Conservation (phyloP, 1,284 basidiomycete genomes). For the Cutaneotrichosporon cyanovorans region DNA sequence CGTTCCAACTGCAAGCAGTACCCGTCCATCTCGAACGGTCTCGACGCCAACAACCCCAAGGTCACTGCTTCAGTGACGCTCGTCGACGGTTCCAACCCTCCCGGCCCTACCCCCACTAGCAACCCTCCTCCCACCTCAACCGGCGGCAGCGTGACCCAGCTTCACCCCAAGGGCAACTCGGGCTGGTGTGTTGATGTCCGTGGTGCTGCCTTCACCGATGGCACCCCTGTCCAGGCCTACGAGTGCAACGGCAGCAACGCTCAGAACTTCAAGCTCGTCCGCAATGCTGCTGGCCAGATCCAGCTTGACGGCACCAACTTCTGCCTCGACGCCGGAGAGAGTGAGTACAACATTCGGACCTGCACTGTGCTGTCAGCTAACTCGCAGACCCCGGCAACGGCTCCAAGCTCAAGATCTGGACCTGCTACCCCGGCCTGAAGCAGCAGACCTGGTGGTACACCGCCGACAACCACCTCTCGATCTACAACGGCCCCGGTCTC, state of each 20-base stretch:
- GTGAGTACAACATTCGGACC: conserved; percentile 10
- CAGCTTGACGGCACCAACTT: conserved; percentile 3
- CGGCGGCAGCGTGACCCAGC: not conserved
- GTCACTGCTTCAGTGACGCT: conserved; percentile 28
- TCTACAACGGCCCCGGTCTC: conserved; percentile 5
- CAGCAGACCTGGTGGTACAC: conserved; percentile 15
- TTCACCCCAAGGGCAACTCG: conserved; percentile 13
- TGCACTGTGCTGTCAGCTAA: conserved; percentile 7
- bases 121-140: conserved; percentile 8
- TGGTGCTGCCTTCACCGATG: conserved; percentile 12
- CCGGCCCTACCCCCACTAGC: not conserved
- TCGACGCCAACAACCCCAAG: conserved; percentile 32
- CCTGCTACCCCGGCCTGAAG: conserved; percentile 7
- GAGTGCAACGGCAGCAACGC: conserved; percentile 14
- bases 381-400: conserved; percentile 19
- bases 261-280: conserved; percentile 12
- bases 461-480: conserved; percentile 9
- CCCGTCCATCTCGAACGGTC: conserved; percentile 38
- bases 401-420: conserved; percentile 26
- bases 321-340: conserved; percentile 28
- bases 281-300: conserved; percentile 1
- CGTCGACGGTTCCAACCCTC: not conserved
- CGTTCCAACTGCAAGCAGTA: conserved; percentile 44
- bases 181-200: conserved; percentile 14
- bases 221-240: conserved; percentile 16